Conservation (phyloP, 2,329 filamentous ascomycete genomes). For the Emydomyces testavorans region DNA sequence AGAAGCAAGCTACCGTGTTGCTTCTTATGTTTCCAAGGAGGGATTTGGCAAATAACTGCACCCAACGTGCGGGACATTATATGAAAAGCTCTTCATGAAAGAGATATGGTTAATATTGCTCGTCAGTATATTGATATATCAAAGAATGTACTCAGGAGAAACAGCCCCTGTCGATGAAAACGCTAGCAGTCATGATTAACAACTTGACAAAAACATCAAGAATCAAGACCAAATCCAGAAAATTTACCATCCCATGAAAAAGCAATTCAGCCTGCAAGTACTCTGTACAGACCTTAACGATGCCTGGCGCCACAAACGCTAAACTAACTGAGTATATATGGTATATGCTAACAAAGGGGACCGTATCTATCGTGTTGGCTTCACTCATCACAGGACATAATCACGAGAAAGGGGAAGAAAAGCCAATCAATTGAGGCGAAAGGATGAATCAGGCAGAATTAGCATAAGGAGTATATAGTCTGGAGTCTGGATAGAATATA, state of each 20-base stretch:
- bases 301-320: background rate
- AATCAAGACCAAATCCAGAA: background rate
- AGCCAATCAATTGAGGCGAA: background rate
- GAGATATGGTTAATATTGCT: no score
- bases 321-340: background rate
- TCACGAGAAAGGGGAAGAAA: background rate
- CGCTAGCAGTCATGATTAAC: no score
- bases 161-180: no score
- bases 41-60: no score
- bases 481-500: background rate
- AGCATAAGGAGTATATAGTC: background rate
- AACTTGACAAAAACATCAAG: background rate
- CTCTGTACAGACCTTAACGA: background rate
- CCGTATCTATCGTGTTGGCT: background rate
- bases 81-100: no score
- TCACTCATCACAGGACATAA: slow-evolving; percentile 3
- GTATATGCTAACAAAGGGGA: background rate
- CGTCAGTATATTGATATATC: no score
- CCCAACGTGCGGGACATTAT: no score
- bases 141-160: no score
- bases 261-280: background rate
- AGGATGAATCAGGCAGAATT: no score
- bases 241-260: no score
- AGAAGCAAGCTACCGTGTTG: no score
- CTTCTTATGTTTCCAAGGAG: no score